Percentiles rank a stretch among this genome's conserved stretches.
Conservation (phyloP, 202 grass and related monocot genomes). For the Setaria viridis region DNA sequence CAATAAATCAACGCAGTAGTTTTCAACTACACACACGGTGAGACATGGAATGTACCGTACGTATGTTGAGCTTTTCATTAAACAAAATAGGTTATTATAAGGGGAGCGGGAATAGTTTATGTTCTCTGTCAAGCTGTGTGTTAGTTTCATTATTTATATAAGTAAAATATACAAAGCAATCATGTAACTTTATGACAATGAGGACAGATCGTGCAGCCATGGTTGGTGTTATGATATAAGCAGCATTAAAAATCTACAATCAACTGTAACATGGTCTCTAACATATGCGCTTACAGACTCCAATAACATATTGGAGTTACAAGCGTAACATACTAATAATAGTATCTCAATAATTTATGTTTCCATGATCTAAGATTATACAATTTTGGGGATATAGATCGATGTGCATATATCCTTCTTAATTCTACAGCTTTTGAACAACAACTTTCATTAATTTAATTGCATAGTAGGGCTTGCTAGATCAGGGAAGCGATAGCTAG, state of each 20-base stretch:
- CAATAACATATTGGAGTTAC: slow-evolving; percentile 16
- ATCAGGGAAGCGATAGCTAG: background rate
- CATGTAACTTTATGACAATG: slow-evolving; percentile 56
- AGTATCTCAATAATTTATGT: slow-evolving; percentile 31
- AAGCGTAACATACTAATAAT: background rate
- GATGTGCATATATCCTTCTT: background rate
- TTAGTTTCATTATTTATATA: slow-evolving; percentile 51
- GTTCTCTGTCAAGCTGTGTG: slow-evolving; percentile 45
- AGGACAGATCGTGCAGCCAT: slow-evolving; percentile 47
- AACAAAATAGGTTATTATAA: slow-evolving; percentile 32
- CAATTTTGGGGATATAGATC: background rate
- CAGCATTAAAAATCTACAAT: slow-evolving; percentile 21
- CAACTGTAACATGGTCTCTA: slow-evolving; percentile 35
- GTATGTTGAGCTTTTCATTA: slow-evolving; percentile 38
- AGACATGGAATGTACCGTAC: slow-evolving; percentile 36
- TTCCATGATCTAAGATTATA: slow-evolving; percentile 19
- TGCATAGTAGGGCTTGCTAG: background rate
- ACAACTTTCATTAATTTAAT: slow-evolving; percentile 19
- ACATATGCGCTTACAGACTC: slow-evolving; percentile 2
- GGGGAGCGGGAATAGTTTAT: slow-evolving; percentile 35
- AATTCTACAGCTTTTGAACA: background rate
- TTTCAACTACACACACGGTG: slow-evolving; percentile 40
- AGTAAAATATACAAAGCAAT: slow-evolving; percentile 53
- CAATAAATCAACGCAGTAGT: slow-evolving; percentile 35
- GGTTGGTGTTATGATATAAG: slow-evolving; percentile 39